These are phyloP conservation scores for Adansonia gregorii DNA, from an alignment of 441 rosid species.

Conservation along the genomic window DNA sequence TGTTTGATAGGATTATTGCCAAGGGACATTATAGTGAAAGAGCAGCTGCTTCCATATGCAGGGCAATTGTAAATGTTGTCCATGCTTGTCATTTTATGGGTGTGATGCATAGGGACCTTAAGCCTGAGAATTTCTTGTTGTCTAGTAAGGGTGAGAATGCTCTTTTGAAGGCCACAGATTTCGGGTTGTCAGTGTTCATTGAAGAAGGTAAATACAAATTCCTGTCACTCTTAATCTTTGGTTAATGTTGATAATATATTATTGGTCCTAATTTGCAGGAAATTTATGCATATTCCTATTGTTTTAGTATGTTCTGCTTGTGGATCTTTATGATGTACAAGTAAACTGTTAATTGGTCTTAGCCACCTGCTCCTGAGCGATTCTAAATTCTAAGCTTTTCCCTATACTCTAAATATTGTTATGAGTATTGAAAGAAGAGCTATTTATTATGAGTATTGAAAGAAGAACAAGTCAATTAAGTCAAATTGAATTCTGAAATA, in stretches of 20 bases:
- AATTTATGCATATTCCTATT: background rate
- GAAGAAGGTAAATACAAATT: conserved; percentile 53
- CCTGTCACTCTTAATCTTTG: background rate
- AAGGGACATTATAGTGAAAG: conserved; percentile 41
- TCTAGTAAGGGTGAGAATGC: conserved; percentile 42
- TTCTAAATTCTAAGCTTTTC: background rate
- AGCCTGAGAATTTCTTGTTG: conserved; percentile 45
- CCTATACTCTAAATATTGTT: background rate
- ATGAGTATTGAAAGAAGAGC: conserved; percentile 1
- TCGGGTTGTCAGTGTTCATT: conserved; percentile 58
- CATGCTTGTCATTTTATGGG: conserved; percentile 41
- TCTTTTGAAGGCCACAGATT: conserved; percentile 56
- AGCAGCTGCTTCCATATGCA: conserved; percentile 39
- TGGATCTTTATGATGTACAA: conserved; percentile 1
- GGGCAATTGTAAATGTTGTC: conserved; percentile 33
- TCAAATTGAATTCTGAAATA: background rate
- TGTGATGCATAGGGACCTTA: conserved; percentile 34
- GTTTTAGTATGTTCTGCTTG: background rate
- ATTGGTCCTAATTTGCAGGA: background rate
- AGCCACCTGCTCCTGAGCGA: background rate
- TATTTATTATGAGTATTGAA: background rate
- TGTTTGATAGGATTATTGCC: conserved; percentile 42
- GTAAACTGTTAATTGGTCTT: background rate
- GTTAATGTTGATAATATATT: conserved; percentile 1
- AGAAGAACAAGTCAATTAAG: background rate